phyloP scores from a whole-genome alignment of 129 eudicot species.

The Rutidosis leptorrhynchoides region DNA sequence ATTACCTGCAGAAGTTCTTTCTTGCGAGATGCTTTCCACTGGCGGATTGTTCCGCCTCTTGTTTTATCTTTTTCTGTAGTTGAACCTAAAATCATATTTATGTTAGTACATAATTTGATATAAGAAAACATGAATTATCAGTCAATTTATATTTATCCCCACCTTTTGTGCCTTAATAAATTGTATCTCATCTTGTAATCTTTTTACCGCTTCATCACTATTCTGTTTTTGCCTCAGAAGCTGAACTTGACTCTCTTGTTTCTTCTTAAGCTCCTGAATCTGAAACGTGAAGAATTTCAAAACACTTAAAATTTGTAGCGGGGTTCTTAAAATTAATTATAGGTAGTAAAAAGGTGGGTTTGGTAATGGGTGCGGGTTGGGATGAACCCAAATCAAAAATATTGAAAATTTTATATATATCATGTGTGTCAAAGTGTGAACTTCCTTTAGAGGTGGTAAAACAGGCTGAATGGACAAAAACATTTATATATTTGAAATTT shows the following conservation, averaged over 20 bases:
- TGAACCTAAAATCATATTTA: conserved; percentile 96
- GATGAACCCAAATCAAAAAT: neutral
- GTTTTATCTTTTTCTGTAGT: conserved; percentile 89
- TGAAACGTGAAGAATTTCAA: conserved; percentile 22
- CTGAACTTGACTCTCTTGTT: conserved; percentile 91
- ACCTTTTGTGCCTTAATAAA: no score
- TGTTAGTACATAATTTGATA: no score
- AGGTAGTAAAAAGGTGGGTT: neutral
- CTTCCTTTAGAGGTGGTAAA: no score
- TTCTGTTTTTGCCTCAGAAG: conserved; percentile 90
- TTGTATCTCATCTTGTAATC: no score
- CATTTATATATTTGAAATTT: no score
- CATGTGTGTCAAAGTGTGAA: no score
- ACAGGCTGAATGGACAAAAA: no score
- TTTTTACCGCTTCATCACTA: conserved; percentile 96
- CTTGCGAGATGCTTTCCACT: no score
- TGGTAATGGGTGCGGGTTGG: neutral
- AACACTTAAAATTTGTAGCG: neutral
- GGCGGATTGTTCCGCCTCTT: conserved; percentile 96
- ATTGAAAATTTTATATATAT: neutral
- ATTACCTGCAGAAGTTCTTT: no score
- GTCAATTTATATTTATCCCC: no score
- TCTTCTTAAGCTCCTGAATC: no score
- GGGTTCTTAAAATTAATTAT: neutral
- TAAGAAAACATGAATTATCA: no score